These are phyloP conservation scores for Pharus latifolius DNA, from an alignment of 176 grass and related monocot genomes.

Conservation along the genomic window DNA sequence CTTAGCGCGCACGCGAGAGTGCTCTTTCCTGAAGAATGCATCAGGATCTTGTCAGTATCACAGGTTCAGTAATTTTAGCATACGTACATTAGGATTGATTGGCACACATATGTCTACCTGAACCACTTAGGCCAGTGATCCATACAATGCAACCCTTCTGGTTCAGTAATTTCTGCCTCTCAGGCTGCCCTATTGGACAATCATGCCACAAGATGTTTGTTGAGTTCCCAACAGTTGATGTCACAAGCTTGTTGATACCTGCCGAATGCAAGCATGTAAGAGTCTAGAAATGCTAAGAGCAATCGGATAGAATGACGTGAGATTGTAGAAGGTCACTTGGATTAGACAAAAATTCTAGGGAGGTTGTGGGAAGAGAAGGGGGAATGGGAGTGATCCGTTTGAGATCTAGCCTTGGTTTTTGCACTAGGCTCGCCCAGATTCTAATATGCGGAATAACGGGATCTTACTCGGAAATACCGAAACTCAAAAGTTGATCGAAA, in stretches of 20 bases:
- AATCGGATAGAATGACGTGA: neutral
- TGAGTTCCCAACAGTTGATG: conserved; percentile 36
- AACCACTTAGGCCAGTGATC: conserved; percentile 80
- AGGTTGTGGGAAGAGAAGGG: no score
- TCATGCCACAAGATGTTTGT: conserved; percentile 77
- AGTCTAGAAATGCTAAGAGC: neutral
- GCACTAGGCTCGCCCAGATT: no score
- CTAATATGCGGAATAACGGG: no score
- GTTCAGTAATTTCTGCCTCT: conserved; percentile 50
- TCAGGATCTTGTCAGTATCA: neutral
- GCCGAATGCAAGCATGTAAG: neutral
- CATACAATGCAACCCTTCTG: conserved; percentile 77
- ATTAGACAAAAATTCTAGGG: no score
- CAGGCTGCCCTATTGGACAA: conserved; percentile 35
- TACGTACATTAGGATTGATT: neutral
- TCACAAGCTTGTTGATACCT: conserved; percentile 14
- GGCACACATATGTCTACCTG: conserved; percentile 24
- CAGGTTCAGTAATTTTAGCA: neutral
- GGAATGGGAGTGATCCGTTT: no score
- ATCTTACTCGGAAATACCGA: no score
- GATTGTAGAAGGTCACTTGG: no score
- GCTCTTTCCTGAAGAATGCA: conserved; percentile 43
- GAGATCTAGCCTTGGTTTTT: no score
- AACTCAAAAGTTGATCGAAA: no score
- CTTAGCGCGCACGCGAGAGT: conserved; percentile 58